These are phyloP conservation scores for Nemania diffusa DNA, from an alignment of 2,329 filamentous ascomycete species.

Conservation along the genomic window DNA sequence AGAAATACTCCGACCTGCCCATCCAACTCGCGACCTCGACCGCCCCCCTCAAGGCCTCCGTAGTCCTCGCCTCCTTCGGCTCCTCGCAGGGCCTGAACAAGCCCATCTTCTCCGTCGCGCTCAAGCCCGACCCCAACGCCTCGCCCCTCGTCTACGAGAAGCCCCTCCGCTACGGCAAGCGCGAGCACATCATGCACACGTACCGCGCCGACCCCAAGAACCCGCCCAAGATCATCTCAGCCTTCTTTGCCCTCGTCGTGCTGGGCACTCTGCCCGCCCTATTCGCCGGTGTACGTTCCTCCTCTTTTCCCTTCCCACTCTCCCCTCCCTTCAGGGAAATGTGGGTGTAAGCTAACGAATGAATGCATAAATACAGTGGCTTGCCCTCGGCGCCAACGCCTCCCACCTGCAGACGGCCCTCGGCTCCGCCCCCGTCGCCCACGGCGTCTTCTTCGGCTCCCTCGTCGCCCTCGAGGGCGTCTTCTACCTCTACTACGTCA, in stretches of 20 bases:
- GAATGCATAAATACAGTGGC: conserved; percentile 71
- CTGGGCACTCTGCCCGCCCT: conserved; percentile 78
- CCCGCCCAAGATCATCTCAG: conserved; percentile 81
- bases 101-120: conserved; percentile 76
- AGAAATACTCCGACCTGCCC: conserved; percentile 92
- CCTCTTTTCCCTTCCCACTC: neutral
- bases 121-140: conserved; percentile 71
- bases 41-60: conserved; percentile 77
- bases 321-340: neutral
- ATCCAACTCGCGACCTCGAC: conserved; percentile 77
- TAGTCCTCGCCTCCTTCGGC: conserved; percentile 90
- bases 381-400: conserved; percentile 82
- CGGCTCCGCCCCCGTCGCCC: conserved; percentile 79
- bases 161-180: conserved; percentile 84
- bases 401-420: conserved; percentile 81
- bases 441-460: conserved; percentile 86
- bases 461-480: conserved; percentile 88
- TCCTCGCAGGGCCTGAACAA: conserved; percentile 73
- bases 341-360: neutral
- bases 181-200: conserved; percentile 87
- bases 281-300: conserved; percentile 70
- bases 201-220: conserved; percentile 84
- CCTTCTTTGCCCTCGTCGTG: conserved; percentile 80
- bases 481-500: conserved; percentile 94
- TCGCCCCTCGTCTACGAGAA: conserved; percentile 70